phyloP scores from a whole-genome alignment of 768 basidiomycete species.

The Termitomyces eurrhizus region DNA sequence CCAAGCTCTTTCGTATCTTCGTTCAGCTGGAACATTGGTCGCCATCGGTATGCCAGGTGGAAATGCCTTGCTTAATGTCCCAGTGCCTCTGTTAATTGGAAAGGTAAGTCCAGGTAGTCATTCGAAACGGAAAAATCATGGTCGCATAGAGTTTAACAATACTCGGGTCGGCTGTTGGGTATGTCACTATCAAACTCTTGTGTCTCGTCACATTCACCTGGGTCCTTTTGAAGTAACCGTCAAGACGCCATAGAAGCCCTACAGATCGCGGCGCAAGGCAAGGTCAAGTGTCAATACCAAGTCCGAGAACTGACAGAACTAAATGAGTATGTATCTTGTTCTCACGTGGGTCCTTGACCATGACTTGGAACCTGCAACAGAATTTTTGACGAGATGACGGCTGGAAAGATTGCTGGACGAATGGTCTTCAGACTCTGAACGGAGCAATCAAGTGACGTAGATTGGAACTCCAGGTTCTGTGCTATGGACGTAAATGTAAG shows the following conservation, averaged over 20 bases:
- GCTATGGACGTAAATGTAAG: neutral
- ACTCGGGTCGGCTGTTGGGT: slow-evolving; percentile 38
- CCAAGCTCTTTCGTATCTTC: slow-evolving; percentile 67
- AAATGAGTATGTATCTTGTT: slow-evolving; percentile 36
- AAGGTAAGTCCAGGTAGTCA: slow-evolving; percentile 23
- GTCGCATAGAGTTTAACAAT: slow-evolving; percentile 36
- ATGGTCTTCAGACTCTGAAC: slow-evolving; percentile 21
- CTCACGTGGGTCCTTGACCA: neutral
- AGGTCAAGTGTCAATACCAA: slow-evolving; percentile 56
- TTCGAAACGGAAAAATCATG: slow-evolving; percentile 2
- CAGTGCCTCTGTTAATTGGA: slow-evolving; percentile 37
- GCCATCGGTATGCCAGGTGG: slow-evolving; percentile 61
- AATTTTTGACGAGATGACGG: slow-evolving; percentile 24
- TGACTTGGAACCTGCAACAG: slow-evolving; percentile 11
- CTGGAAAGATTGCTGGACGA: slow-evolving; percentile 29
- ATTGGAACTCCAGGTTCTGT: neutral
- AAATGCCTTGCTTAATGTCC: slow-evolving; percentile 46
- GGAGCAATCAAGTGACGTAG: neutral
- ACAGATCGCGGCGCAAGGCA: slow-evolving; percentile 63
- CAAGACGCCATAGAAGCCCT: slow-evolving; percentile 81
- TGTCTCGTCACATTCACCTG: slow-evolving; percentile 3
- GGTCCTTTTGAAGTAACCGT: slow-evolving; percentile 44
- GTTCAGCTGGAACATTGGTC: slow-evolving; percentile 64
- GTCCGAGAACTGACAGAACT: slow-evolving; percentile 46
- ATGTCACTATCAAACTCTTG: slow-evolving; percentile 4